These are phyloP conservation scores for Musa balbisiana DNA, from an alignment of 202 grass and related monocot genomes.

Conservation along the genomic window DNA sequence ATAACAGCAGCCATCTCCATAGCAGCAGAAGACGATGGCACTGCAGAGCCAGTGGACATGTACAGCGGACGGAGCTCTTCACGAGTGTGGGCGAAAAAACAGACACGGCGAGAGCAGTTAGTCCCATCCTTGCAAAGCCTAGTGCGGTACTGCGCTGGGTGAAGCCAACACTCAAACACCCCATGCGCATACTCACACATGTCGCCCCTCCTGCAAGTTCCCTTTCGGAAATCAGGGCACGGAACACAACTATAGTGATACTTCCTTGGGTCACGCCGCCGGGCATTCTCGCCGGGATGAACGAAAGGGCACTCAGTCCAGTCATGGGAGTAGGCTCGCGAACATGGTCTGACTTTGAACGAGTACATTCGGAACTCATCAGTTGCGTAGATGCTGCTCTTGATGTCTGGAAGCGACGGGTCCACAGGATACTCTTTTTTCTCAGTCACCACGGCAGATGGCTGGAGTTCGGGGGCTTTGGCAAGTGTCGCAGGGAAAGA, in stretches of 20 bases:
- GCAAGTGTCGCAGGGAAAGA: conserved; percentile 36
- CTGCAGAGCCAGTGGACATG: conserved; percentile 45
- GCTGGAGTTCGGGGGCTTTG: background rate
- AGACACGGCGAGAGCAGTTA: conserved; percentile 53
- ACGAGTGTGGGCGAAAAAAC: conserved; percentile 73
- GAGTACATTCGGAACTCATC: conserved; percentile 79
- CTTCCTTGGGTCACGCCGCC: conserved; percentile 57
- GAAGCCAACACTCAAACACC: conserved; percentile 86
- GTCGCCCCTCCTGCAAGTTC: conserved; percentile 48
- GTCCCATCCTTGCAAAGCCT: conserved; percentile 64
- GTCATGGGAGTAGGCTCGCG: conserved; percentile 61
- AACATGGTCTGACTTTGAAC: conserved; percentile 67
- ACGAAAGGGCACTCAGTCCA: conserved; percentile 82
- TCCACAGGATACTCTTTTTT: conserved; percentile 62
- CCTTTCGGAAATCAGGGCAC: conserved; percentile 68
- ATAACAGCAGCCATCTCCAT: conserved; percentile 18
- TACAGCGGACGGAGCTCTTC: conserved; percentile 72
- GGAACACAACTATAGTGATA: conserved; percentile 72
- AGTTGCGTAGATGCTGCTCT: conserved; percentile 57
- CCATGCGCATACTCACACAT: conserved; percentile 86
- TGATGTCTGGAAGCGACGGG: conserved; percentile 63
- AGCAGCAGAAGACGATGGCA: conserved; percentile 18
- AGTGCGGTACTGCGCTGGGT: conserved; percentile 73
- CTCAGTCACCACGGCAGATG: conserved; percentile 11
- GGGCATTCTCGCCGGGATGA: conserved; percentile 75